Evolutionary conservation across 228 moss, liverwort and hornwort genomes (phyloP), one percentile per base, ranked within the genome.

Genomic region (Sphagnum magellanicum): DNA sequence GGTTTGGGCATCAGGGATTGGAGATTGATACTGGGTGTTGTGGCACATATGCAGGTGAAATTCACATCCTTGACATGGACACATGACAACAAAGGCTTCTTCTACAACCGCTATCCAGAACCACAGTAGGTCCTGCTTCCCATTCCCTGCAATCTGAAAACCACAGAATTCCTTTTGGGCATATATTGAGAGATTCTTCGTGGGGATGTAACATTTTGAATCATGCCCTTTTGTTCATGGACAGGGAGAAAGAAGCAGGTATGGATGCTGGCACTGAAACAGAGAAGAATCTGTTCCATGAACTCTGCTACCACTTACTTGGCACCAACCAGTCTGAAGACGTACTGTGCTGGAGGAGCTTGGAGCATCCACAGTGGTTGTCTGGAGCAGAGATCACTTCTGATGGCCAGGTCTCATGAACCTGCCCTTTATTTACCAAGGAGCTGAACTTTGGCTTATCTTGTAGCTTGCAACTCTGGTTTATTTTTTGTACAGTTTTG

Each of bases 201-300:
- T 8, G 8, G 8, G 55, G 12, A 12, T 8, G 12, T 55, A 55
- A 55, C 55, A 55, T 1, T 12, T 55, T 1, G 12, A 12, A 55
- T 55, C 55, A 8, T 12, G 12, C 8, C 55, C 8, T 12, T 55
- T 55, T 55, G 55, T 17, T 59, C 49, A 67, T 63, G 50, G 48
- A 9, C 68, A 61, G 76, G 78, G 81, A 81, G 76, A 74, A 51
- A 13, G 72, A 81, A 17, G 81, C 76, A 53, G 72, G 72, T n/a
- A 70, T 81, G 68, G 91, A 94, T 65, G 94, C 89, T 16, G 94
- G 94, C 69, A 94, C 89, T 15, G 94, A 94, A 78, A 94, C 94
- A 49, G 81, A 86, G 5, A 88, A 79, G 15, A 94, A 91, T 69
- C 72, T 94, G 55, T 75, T 83, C 75, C 94, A 94, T 71, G 81